A percentile compares a stretch with the other conserved stretches of the same genome.
phyloP scores from a whole-genome alignment of 2,329 filamentous ascomycete species.

The Fusarium albosuccineum region DNA sequence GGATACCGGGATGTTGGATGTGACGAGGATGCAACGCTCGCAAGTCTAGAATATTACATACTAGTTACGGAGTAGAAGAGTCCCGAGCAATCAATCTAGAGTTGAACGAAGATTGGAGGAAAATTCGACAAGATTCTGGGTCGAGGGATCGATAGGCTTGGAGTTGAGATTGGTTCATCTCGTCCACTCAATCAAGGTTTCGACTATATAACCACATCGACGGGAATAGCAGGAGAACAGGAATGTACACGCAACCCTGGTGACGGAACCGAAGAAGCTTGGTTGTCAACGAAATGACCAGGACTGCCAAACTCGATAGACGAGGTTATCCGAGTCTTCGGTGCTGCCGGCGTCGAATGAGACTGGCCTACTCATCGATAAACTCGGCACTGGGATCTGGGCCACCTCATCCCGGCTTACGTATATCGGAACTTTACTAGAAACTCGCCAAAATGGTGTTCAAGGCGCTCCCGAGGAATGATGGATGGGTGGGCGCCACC shows the following conservation, averaged over 20 bases:
- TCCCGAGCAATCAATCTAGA: no score
- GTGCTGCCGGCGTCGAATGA: conserved; percentile 29
- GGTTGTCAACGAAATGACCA: no score
- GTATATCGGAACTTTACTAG: conserved; percentile 17
- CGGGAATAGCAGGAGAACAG: not conserved
- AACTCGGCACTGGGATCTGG: not conserved
- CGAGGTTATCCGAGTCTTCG: conserved; percentile 21
- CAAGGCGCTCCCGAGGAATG: conserved; percentile 29
- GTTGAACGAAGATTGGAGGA: no score
- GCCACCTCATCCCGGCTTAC: conserved; percentile 23
- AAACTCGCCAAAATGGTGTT: conserved; percentile 16
- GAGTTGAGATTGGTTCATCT: no score
- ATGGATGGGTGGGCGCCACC: conserved; percentile 24
- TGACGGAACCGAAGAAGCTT: conserved; percentile 11
- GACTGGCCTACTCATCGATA: conserved; percentile 16
- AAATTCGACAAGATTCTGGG: no score
- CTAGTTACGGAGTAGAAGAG: no score
- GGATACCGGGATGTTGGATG: conserved; percentile 16
- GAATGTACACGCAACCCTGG: not conserved
- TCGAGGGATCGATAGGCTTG: no score
- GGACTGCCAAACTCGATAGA: conserved; percentile 22
- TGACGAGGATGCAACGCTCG: not conserved
- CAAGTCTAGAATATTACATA: not conserved
- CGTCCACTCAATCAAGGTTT: conserved; percentile 18
- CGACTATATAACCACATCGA: not conserved